A percentile compares a stretch with the other conserved stretches of the same genome.
These are phyloP conservation scores for Mallotus japonicus DNA, from an alignment of 441 rosid species.

Conservation along the genomic window DNA sequence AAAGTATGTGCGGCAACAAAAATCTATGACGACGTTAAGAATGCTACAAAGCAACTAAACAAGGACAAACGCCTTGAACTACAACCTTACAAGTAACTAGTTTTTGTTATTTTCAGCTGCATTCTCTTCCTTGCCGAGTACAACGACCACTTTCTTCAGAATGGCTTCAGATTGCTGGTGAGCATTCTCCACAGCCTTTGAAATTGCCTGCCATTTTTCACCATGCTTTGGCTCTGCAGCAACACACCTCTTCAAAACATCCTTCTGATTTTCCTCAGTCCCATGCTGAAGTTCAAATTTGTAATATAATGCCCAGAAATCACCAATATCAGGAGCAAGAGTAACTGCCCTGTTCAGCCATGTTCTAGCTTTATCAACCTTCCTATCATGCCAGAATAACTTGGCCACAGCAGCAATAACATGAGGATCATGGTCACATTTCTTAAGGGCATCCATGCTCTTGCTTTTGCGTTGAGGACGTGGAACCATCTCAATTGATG, in stretches of 20 bases:
- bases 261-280: constrained; percentile 71
- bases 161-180: constrained; percentile 79
- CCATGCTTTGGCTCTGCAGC: constrained; percentile 92
- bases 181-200: constrained; percentile 90
- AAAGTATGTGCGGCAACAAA: background rate
- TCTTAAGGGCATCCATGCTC: constrained; percentile 80
- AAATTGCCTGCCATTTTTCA: constrained; percentile 80
- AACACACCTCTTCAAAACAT: constrained; percentile 67
- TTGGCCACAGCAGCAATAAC: constrained; percentile 83
- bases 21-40: background rate
- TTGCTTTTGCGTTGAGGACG: constrained; percentile 77
- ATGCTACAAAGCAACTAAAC: background rate
- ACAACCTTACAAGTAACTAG: constrained; percentile 23
- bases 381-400: constrained; percentile 90
- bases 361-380: constrained; percentile 83
- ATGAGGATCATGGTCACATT: constrained; percentile 79
- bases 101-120: constrained; percentile 50
- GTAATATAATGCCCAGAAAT: constrained; percentile 88
- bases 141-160: constrained; percentile 74
- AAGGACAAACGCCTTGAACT: background rate
- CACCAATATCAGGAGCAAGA: constrained; percentile 77
- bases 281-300: constrained; percentile 94
- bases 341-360: constrained; percentile 88
- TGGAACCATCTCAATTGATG: constrained; percentile 82
- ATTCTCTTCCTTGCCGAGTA: constrained; percentile 77